phyloP scores from a whole-genome alignment of 106 monocot genomes.

The Dioscorea dumetorum region DNA sequence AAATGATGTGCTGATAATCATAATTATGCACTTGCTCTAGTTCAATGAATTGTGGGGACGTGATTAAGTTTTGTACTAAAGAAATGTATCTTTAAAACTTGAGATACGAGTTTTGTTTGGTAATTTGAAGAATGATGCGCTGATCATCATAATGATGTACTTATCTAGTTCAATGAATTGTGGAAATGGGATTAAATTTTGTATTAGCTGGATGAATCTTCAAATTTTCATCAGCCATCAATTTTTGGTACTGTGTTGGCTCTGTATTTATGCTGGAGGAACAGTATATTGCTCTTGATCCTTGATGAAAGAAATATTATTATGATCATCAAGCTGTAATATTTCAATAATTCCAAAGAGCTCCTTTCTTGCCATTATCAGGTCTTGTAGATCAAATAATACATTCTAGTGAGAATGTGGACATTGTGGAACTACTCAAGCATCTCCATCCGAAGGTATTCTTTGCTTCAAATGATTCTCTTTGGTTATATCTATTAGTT shows the following conservation, averaged over 20 bases:
- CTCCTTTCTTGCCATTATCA: slow-evolving; percentile 15
- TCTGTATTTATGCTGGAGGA: not conserved
- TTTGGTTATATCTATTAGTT: not conserved
- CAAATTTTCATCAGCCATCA: not conserved
- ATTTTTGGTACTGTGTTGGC: not conserved
- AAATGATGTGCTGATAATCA: too few species aligned
- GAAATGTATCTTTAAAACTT: too few species aligned
- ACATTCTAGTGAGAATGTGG: slow-evolving; percentile 73
- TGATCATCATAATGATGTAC: too few species aligned
- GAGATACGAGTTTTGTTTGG: too few species aligned
- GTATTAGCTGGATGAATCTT: too few species aligned
- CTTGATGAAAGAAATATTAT: not conserved
- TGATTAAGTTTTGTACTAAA: too few species aligned
- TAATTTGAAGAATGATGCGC: too few species aligned
- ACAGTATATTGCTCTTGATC: not conserved
- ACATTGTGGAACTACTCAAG: slow-evolving; percentile 68
- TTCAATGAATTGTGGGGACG: too few species aligned
- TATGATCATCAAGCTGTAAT: not conserved
- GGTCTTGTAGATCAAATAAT: slow-evolving; percentile 86
- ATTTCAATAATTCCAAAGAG: not conserved
- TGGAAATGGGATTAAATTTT: too few species aligned
- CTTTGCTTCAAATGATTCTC: not conserved
- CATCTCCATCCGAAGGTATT: slow-evolving; percentile 90
- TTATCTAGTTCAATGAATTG: too few species aligned
- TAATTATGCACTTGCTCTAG: too few species aligned